Percentiles rank a stretch among this genome's conserved stretches.
Evolutionary conservation across 257 asterid genomes (phyloP).

Genomic region (Plantago elongata): DNA sequence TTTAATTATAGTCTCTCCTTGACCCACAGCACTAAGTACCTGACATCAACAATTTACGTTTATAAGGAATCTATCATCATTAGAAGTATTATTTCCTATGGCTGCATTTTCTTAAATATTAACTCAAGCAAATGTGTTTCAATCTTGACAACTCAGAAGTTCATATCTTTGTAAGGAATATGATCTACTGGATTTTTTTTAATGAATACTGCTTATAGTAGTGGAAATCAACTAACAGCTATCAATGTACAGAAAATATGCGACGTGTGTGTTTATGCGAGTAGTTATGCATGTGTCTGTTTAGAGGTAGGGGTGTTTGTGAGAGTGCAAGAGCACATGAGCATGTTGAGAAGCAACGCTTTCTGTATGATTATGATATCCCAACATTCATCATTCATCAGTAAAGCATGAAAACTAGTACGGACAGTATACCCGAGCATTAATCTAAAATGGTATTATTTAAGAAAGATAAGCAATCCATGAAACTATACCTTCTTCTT

Average conservation of each 20-base stretch:
- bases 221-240: too few species aligned
- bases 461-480: conserved; percentile 10
- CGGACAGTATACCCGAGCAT: background rate
- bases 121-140: conserved; percentile 7
- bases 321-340: too few species aligned
- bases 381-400: too few species aligned
- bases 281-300: too few species aligned
- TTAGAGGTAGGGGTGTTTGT: too few species aligned
- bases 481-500: conserved; percentile 61
- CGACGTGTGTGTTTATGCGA: too few species aligned
- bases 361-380: too few species aligned
- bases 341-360: too few species aligned
- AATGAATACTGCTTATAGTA: background rate
- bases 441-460: conserved; percentile 13
- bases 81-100: conserved; percentile 6
- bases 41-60: conserved; percentile 26
- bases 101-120: background rate
- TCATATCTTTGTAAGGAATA: too few species aligned
- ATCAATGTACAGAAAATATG: too few species aligned
- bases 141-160: conserved; percentile 10
- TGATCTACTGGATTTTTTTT: too few species aligned
- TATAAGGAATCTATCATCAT: background rate
- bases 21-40: conserved; percentile 86
- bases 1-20: conserved; percentile 73
- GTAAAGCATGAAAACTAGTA: background rate